Evolutionary conservation across 2,329 filamentous ascomycete genomes (phyloP), one percentile per base, ranked within the genome.

Genomic region (Fusarium newnesense): DNA sequence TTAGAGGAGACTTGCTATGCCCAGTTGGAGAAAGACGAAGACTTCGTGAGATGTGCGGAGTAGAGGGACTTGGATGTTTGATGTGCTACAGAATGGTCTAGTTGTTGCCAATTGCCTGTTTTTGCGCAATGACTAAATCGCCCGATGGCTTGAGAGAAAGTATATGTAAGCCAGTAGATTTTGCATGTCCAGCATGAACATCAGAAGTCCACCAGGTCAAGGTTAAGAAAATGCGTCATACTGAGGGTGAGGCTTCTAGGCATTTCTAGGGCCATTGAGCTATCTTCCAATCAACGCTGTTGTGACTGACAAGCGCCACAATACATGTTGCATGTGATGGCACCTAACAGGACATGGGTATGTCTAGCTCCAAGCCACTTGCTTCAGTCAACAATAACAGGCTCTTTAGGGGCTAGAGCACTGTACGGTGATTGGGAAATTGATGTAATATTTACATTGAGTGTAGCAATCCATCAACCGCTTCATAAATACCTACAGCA

Each of bases 1-100:
- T 19, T 71, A 2, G 67, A 64, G 34, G 58, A 66, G 44, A 57
- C 32, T 37, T 72, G 69, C 6, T 65, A 56, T 11, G 46, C 44
- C 3, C 34, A 52, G 4, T 26, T 71, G 19, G 39, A 69, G 42
- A 58, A 64, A 46, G 67, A 74, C 13, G 11, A 36, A 5, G 58
- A 44, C 15, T 60, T 73, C 15, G 19, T 52, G 1, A 16, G 28
- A 28, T 71, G 61, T 34, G 60, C 70, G 13, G 47, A 64, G 19
- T 60, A 54, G 5, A 52, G 67, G 30, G 67, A 58, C 2, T 34
- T 46, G 19, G 40, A 39, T n/a, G 28, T 44, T 8, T 44, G 21
- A 46, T 32, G 21, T 32, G 28, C 7, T 19, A 19, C 7, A 44
- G 5, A 4, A 24, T 24, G 24, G 24, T 7, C 9, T 19, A 26